Base-by-base conservation (phyloP, 208 protist species). In the Wallacemonas rigidus region DNA sequence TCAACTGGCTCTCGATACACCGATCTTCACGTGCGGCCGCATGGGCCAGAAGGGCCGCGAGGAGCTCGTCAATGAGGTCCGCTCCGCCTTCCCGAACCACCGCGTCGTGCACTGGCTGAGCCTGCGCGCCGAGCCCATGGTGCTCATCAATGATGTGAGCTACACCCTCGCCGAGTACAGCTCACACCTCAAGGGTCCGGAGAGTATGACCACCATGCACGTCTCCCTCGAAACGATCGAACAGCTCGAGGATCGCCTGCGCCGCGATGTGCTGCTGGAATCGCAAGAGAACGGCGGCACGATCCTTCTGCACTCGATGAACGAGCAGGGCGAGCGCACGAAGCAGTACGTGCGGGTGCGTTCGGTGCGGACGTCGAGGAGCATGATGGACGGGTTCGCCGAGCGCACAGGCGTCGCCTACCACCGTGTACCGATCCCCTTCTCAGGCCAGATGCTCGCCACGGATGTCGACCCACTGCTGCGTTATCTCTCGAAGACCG, bases 201-300 rank as follows among this genome's bases (percentile, higher is more conserved):
- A 82, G 61, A 71, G 67, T 1, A 89, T 86, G 40, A 88, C 77
- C 39, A 93, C 91, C 54, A 96, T 96, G 91, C 91, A 96, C 79
- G 85, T 83, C 11, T 94, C 91, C 11, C n/a, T 88, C 60, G 65
- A 89, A 44, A 81, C 75, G 17, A 93, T 96, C 50, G 89, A 96
- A 76, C 85, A 96, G 79, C 93, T 96, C 40, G 88, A 96, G 77
- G 91, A 96, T 53, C 91, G 91, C 41, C 79, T 96, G 38, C 78
- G 89, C 12, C 75, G 84, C 5, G 91, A 96, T 72, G 91, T 96
- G 45, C 60, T 92, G 72, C 73, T 92, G 36, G 88, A 96, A 76
- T 76, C 91, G 43, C 86, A 90, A 76, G 89, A 91, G 68, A 84
- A 92, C 67, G 79, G 82, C 43, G 89, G 89, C 70, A 74, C 68